Conservation (phyloP, 352 stramenopile species). For the Phytophthora pistaciae region DNA sequence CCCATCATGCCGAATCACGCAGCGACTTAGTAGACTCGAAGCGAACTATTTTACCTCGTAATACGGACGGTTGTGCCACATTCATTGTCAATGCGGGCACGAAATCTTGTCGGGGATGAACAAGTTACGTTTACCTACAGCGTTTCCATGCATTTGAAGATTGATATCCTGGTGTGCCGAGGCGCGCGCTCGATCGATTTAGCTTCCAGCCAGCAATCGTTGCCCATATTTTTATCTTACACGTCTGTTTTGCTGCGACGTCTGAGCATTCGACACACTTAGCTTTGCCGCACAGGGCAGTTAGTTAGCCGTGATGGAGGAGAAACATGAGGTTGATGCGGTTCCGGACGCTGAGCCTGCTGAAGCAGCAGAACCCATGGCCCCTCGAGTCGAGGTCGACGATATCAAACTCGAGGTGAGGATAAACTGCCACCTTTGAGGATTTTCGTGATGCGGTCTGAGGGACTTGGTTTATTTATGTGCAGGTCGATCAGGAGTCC, state of each 20-base stretch:
- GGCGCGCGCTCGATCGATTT: conserved; percentile 9
- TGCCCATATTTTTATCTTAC: conserved; percentile 26
- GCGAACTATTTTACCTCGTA: too few species aligned
- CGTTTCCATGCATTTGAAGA: neutral
- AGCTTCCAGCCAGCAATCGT: conserved; percentile 9
- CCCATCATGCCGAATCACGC: conserved; percentile 8
- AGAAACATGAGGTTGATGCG: conserved; percentile 6
- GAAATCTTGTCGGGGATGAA: conserved; percentile 4
- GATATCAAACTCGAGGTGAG: conserved; percentile 37
- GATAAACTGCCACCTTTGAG: neutral
- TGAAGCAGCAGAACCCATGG: conserved; percentile 20
- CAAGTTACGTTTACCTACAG: neutral
- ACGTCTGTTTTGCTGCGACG: conserved; percentile 21
- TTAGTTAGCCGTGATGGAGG: conserved; percentile 22
- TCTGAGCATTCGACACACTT: conserved; percentile 19
- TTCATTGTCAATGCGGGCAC: too few species aligned
- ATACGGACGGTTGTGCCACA: too few species aligned
- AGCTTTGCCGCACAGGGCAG: conserved; percentile 7
- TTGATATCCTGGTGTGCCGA: too few species aligned
- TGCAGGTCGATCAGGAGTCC: conserved; percentile 21
- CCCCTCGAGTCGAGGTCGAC: conserved; percentile 22
- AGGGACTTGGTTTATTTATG: neutral
- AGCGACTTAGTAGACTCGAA: conserved; percentile 14
- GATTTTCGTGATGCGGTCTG: neutral
- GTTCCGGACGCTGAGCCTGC: neutral